phyloP scores from a whole-genome alignment of 305 asterid genomes.

The Andrographis paniculata region DNA sequence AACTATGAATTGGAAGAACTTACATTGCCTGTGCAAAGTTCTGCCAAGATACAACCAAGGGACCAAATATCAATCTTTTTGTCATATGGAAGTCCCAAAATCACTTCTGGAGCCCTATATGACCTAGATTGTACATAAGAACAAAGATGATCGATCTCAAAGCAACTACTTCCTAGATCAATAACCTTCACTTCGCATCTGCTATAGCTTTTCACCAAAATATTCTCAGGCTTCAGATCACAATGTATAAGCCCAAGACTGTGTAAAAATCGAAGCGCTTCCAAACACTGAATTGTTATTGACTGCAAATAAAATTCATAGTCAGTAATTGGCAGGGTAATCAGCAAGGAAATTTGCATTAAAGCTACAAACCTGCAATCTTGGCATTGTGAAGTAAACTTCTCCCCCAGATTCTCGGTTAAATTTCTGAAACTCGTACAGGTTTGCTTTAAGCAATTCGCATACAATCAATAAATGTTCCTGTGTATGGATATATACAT shows the following conservation, averaged over 20 bases:
- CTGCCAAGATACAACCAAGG: conserved; percentile 98
- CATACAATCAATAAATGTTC: conserved; percentile 95
- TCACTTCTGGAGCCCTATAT: conserved; percentile 97
- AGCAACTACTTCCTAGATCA: conserved; percentile 97
- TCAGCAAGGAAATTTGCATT: conserved; percentile 12
- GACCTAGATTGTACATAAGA: conserved; percentile 98
- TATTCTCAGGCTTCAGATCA: conserved; percentile 97
- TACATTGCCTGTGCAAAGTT: conserved; percentile 98
- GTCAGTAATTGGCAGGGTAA: conserved; percentile 17
- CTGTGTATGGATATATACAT: conserved; percentile 32
- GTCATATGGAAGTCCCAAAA: conserved; percentile 92
- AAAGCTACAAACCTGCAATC: conserved; percentile 69
- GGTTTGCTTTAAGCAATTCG: conserved; percentile 93
- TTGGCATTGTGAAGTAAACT: conserved; percentile 98
- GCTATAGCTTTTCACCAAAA: conserved; percentile 98
- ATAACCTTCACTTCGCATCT: conserved; percentile 99
- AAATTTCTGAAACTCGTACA: conserved; percentile 91
- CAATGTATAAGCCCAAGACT: conserved; percentile 97
- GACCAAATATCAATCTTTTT: conserved; percentile 97
- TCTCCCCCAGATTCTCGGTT: conserved; percentile 99
- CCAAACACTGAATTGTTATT: conserved; percentile 93
- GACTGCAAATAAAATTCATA: conserved; percentile 47
- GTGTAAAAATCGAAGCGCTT: conserved; percentile 90
- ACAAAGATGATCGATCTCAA: conserved; percentile 95
- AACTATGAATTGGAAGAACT: conserved; percentile 29